Base-by-base conservation (phyloP, 2,329 filamentous ascomycete genomes). In the Penicillium griseofulvum region DNA sequence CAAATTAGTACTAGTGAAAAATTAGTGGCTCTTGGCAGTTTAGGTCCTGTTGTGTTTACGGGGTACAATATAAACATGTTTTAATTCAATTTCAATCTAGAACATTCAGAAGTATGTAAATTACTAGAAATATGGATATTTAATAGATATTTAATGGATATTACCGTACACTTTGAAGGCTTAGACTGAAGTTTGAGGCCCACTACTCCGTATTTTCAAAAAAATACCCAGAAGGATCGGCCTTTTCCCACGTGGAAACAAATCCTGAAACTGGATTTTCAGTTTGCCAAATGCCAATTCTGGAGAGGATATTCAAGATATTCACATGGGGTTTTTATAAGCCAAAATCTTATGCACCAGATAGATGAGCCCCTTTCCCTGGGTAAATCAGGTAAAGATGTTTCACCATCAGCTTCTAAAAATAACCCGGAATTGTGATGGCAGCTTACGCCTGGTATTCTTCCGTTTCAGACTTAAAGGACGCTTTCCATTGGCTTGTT, bases 1-100 rank as follows among this genome's bases (percentile, higher is more conserved):
- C 65, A 68, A 56, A 33, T 44, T 42, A 31, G 42, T 61, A 52
- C 63, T 68, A 68, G 59, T 36, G 49, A 48, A 6, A 38, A 54
- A 55, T 62, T 63, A 63, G 65, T 52, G 31, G 36, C 42, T 46
- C 57, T 55, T 47, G 49, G 59, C 52, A 37, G 29, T 19, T 43
- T 46, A 12, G 22, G 24, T 28, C 44, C 11, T 9, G 36, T 47
- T 16, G 19, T 46, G 3, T 31, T 6, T 11, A 37, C 12, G 29
- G 29, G 29, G 29, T 33, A 33, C 6, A 31, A 33, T 47, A 37
- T n/a, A 33, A 22, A 34, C 28, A 47, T 17, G 17, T 12, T 11
- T 37, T 19, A 26, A n/a, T 26, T 14, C 26, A 26, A 22, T 38
- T 22, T 14, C 2, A 5, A 28, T 28, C 5, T 28, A 28, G 26